Conservation (phyloP, 495 filamentous ascomycete species). For the Amphirosellinia nigrospora region DNA sequence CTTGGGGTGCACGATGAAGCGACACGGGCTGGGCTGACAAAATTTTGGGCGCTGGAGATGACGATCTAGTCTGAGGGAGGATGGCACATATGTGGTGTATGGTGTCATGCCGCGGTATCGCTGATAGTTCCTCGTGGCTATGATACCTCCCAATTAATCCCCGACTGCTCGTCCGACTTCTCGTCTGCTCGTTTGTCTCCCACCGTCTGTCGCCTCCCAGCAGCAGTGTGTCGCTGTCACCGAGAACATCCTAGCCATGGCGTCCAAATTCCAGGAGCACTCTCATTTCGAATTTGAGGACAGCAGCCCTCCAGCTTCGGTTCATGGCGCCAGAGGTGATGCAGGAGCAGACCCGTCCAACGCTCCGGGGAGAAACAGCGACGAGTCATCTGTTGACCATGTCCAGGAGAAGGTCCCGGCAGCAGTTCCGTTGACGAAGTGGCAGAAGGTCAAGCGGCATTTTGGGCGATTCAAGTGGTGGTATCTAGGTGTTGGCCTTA, state of each 20-base stretch:
- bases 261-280: conserved; percentile 38
- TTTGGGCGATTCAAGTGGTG: conserved; percentile 52
- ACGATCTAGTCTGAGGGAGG: conserved; percentile 18
- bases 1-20: background rate
- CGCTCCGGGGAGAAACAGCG: conserved; percentile 28
- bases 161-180: conserved; percentile 1
- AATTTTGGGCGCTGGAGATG: conserved; percentile 2
- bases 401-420: conserved; percentile 39
- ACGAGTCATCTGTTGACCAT: conserved; percentile 32
- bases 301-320: conserved; percentile 29
- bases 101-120: background rate
- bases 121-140: conserved; percentile 3
- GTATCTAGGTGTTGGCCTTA: conserved; percentile 45
- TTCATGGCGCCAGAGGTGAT: conserved; percentile 35
- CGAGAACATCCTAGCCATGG: conserved; percentile 36
- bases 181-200: background rate
- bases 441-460: conserved; percentile 43
- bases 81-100: conserved; percentile 1
- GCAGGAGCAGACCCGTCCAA: conserved; percentile 25
- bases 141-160: conserved; percentile 12
- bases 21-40: conserved; percentile 16
- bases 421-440: conserved; percentile 35
- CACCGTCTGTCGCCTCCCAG: conserved; percentile 15
- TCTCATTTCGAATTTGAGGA: conserved; percentile 37
- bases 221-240: conserved; percentile 4